Percentiles rank a stretch among this genome's conserved stretches.
Conservation (phyloP, 2,329 filamentous ascomycete genomes). For the Colletotrichum sp. region DNA sequence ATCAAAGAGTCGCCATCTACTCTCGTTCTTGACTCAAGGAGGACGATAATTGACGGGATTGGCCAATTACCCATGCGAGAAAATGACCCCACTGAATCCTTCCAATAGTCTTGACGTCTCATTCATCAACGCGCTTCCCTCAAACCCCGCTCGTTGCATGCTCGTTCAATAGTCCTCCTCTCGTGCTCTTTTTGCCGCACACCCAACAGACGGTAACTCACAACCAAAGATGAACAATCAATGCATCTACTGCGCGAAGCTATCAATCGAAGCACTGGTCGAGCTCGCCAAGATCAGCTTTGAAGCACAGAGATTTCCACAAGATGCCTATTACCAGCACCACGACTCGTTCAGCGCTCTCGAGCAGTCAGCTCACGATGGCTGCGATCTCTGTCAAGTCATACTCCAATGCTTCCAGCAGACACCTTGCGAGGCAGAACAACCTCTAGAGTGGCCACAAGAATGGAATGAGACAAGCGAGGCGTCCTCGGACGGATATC, state of each 20-base stretch:
- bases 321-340: neutral
- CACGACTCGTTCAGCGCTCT: neutral
- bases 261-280: neutral
- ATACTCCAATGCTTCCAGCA: neutral
- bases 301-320: neutral
- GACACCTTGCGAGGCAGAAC: neutral
- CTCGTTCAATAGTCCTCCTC: neutral
- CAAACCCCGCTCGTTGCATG: neutral
- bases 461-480: neutral
- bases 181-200: neutral
- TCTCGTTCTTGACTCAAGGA: neutral
- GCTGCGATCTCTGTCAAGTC: neutral
- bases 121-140: neutral
- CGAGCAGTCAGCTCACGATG: neutral
- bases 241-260: neutral
- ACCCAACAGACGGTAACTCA: neutral
- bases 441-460: neutral
- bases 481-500: neutral
- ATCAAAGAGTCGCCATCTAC: neutral
- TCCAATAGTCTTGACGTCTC: neutral
- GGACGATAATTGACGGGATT: neutral
- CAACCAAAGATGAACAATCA: neutral
- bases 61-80: neutral
- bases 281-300: neutral
- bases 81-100: neutral